Base-by-base conservation (phyloP, 2,329 filamentous ascomycete genomes). In the Xylaria sp. region DNA sequence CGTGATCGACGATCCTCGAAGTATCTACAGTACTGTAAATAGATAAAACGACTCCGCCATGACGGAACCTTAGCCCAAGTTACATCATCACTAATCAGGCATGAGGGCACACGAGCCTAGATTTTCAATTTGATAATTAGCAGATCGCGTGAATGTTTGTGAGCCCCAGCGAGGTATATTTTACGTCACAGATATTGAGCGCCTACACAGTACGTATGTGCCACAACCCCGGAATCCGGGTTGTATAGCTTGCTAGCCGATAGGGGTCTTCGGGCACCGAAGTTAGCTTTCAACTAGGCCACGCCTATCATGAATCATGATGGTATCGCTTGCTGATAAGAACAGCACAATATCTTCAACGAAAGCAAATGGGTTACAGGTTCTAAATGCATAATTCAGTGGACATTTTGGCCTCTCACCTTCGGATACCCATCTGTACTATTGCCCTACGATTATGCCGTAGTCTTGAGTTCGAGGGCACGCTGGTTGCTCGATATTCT, bases 181-280 rank as follows among this genome's bases (percentile, higher is more conserved):
- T 65, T 65, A 64, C 65, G 65, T 64, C 55, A 60, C 48, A 39
- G 48, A 68, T 63, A 64, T 18, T 9, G 3, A 10, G 15, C 6
- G 15, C 28, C 10, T 28, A 50, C 37, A 41, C 55, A 56, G 37
- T 55, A 52, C 39, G 10, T 28, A 39, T 25, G 20, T 54, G 41
- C 39, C 4, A 8, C 12, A 12, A 41, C 32, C n/a, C 46, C 25
- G 20, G 18, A 23, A 48, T 52, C 34, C n/a, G 37, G 37, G 46
- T 63, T 46, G 25, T 32, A 55, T 48, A 37, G 41, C n/a, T 25
- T 56, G 18, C 34, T 37, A 8, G 37, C 18, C 10, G 7, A 2
- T 59, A 44, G 32, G 28, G 20, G 51, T 63, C 52, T 63, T 63
- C 34, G 54, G 52, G 13, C 34, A 32, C 32, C 25, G 50, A 41